These are phyloP conservation scores for Stemphylium lycopersici DNA, from an alignment of 2,329 filamentous ascomycete species.

Conservation along the genomic window DNA sequence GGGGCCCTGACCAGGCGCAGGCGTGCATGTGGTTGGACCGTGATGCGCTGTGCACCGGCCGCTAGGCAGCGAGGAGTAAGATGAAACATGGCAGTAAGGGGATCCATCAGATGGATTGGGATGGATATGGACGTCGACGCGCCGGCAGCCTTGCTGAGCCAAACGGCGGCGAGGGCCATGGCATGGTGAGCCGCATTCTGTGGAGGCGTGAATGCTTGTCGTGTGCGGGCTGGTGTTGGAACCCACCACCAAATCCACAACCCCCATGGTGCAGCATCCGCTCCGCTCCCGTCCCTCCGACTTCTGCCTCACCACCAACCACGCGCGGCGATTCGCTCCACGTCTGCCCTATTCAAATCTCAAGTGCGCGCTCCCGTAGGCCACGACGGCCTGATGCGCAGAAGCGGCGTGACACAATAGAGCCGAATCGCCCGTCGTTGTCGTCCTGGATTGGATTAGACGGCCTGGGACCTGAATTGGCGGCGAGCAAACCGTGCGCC, in stretches of 20 bases:
- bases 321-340: slow-evolving; percentile 9
- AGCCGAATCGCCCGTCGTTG: slow-evolving; percentile 8
- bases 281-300: neutral
- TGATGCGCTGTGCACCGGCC: slow-evolving; percentile 18
- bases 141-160: slow-evolving; percentile 9
- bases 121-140: slow-evolving; percentile 9
- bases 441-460: slow-evolving; percentile 1
- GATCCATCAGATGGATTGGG: slow-evolving; percentile 7
- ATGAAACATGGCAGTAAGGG: slow-evolving; percentile 45
- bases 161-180: neutral
- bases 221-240: too few species aligned
- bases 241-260: too few species aligned
- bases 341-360: slow-evolving; percentile 1
- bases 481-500: slow-evolving; percentile 3
- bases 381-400: slow-evolving; percentile 5
- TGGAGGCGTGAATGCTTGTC: neutral
- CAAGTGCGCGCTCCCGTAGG: slow-evolving; percentile 4
- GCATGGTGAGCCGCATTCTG: slow-evolving; percentile 1
- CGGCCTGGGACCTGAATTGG: slow-evolving; percentile 3
- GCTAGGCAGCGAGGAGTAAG: slow-evolving; percentile 33
- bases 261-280: too few species aligned
- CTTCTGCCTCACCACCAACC: neutral
- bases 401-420: slow-evolving; percentile 2
- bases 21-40: slow-evolving; percentile 27
- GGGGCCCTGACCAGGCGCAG: slow-evolving; percentile 8